These are phyloP conservation scores for Pythium sukuiense DNA, from an alignment of 352 stramenopile species.

Conservation along the genomic window DNA sequence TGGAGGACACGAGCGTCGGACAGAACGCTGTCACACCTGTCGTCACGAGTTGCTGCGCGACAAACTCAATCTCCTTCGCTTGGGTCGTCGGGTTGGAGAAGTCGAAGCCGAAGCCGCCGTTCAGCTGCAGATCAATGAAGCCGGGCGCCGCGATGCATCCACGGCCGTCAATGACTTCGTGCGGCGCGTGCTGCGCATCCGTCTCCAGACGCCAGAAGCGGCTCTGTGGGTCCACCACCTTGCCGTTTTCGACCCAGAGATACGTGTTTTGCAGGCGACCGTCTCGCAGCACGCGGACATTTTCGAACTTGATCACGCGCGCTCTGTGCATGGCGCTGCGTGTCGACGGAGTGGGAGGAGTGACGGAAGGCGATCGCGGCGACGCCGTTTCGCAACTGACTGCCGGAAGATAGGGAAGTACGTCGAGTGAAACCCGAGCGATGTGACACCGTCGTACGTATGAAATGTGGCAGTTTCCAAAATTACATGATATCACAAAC, in stretches of 20 bases:
- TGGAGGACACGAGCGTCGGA: conserved; percentile 88
- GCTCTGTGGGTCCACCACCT: conserved; percentile 48
- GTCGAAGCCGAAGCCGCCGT: conserved; percentile 86
- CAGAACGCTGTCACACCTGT: conserved; percentile 86
- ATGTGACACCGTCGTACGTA: too few species aligned
- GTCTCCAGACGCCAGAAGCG: conserved; percentile 48
- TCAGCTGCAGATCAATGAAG: conserved; percentile 91
- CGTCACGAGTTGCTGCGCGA: conserved; percentile 50
- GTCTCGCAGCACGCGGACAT: conserved; percentile 57
- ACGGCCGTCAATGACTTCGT: conserved; percentile 62
- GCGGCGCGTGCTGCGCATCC: conserved; percentile 40
- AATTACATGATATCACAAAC: too few species aligned
- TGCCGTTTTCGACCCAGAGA: conserved; percentile 57
- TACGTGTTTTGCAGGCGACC: conserved; percentile 37
- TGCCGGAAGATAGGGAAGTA: not conserved
- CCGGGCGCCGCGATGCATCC: conserved; percentile 75
- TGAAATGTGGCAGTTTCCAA: too few species aligned
- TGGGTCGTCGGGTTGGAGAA: conserved; percentile 70
- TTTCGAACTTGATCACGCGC: conserved; percentile 52
- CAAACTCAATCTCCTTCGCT: conserved; percentile 41
- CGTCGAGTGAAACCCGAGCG: too few species aligned
- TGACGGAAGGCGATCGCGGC: not conserved
- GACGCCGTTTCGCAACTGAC: conserved; percentile 2
- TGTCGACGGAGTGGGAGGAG: not conserved
- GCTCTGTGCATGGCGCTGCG: not conserved